Percentiles rank a stretch among this genome's conserved stretches.
Evolutionary conservation across 139 green algal genomes (phyloP).

Genomic region (Zygnema circumcarinatum): DNA sequence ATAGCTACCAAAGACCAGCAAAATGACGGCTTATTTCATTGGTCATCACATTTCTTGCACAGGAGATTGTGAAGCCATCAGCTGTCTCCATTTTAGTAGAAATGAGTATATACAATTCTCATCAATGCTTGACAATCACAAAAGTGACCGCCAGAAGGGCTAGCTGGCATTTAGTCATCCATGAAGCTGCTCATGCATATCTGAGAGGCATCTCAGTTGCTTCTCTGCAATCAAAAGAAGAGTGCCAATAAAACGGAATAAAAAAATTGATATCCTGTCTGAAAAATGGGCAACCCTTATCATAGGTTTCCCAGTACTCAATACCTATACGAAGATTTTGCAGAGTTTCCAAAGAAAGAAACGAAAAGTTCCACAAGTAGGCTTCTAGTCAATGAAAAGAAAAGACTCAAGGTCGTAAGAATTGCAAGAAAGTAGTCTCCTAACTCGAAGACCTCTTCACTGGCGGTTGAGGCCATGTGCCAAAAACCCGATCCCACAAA

Average conservation of each 20-base stretch:
- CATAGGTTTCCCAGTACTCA: background rate
- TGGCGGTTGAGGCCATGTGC: slow-evolving; percentile 57
- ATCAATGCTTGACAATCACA: background rate
- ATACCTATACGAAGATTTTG: too few species aligned
- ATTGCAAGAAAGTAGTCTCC: background rate
- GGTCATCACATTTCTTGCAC: too few species aligned
- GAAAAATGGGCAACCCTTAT: background rate
- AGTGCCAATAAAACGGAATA: background rate
- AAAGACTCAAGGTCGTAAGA: background rate
- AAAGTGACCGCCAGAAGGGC: background rate
- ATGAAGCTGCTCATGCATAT: background rate
- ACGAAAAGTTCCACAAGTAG: background rate
- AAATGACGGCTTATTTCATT: too few species aligned
- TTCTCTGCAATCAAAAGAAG: too few species aligned
- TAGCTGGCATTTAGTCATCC: background rate
- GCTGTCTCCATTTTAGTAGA: background rate
- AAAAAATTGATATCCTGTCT: background rate
- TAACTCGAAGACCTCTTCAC: slow-evolving; percentile 3
- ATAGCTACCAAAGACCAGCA: too few species aligned
- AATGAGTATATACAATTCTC: background rate
- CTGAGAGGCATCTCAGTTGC: background rate
- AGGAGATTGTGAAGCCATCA: background rate
- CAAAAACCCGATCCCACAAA: slow-evolving; percentile 78
- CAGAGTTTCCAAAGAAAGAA: background rate
- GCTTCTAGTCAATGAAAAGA: background rate